Evolutionary conservation across 106 monocot genomes (phyloP), one percentile per base, ranked within the genome.

Genomic region (Acorus calamus): DNA sequence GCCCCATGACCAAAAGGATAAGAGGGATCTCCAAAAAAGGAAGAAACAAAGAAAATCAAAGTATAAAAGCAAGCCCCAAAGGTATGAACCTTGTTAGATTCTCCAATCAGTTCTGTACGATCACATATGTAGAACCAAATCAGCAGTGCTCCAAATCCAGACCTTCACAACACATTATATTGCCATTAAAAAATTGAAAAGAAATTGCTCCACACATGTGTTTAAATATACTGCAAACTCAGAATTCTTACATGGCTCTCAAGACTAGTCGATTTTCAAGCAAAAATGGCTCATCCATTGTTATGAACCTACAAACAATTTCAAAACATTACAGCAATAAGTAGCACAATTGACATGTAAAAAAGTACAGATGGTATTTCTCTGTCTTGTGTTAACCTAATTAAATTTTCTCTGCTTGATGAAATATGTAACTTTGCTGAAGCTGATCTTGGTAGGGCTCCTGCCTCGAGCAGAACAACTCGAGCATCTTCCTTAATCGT

Each of bases 111-210:
- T 70, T 77, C 85, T 59, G 88, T 92, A 46, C 87, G 76, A 64
- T 88, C 93, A 74, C 93, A 93, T 60, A 86, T 14, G 54, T 85
- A 93, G 72, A 88, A 93, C 57, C 81, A 93, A 51, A 83, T 60
- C 69, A 93, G 60, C 57, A 78, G 65, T 47, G 71, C 67, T 14
- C 93, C 92, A 76, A 83, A 74, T 71, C 86, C 93, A 14, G 83
- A 74, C 80, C 88, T 93, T 72, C 46, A 84, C 11, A 61, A 52
- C 46, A 67, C 11, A 47, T 52, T 28, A 28, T 28, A 28, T 28
- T 0, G 1, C 28, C 28, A 28, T 28, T 28, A 28, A 28, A 28
- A 28, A 28, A 1, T 28, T 28, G 28, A 28, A 28, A 28, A 28
- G 28, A 28, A 28, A 28, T 0, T 28, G 28, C 28, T 28, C 28